Percentiles rank a stretch among this genome's conserved stretches.
Evolutionary conservation across 1,284 basidiomycete species (phyloP).

Genomic region (Trametes pubescens): DNA sequence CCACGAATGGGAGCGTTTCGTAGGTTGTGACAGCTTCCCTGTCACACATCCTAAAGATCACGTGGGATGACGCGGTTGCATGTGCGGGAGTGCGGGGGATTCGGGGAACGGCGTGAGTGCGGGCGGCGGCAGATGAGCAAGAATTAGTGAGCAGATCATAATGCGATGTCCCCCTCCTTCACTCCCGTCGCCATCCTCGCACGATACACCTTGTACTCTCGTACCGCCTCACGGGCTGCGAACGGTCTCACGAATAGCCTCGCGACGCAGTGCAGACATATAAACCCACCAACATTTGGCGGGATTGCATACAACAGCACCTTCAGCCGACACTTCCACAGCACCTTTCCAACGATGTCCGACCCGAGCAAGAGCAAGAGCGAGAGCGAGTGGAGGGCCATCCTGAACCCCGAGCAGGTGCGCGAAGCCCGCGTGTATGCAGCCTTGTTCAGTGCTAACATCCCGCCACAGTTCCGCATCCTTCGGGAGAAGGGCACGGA

Average conservation of each 20-base stretch:
- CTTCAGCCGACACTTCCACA: slow-evolving; percentile 16
- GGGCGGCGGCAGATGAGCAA: slow-evolving; percentile 14
- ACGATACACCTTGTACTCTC: slow-evolving; percentile 10
- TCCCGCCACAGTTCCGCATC: slow-evolving; percentile 74
- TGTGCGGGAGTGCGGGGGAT: background rate
- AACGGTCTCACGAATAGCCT: background rate
- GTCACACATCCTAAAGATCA: slow-evolving; percentile 12
- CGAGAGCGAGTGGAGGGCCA: slow-evolving; percentile 87
- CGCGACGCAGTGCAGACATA: background rate
- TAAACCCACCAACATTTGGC: background rate
- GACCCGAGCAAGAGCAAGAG: slow-evolving; percentile 55
- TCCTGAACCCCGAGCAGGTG: slow-evolving; percentile 87
- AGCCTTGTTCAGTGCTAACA: background rate
- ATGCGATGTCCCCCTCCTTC: slow-evolving; percentile 26
- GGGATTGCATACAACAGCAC: background rate
- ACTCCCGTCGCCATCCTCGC: slow-evolving; percentile 13
- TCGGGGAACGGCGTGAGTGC: slow-evolving; percentile 8
- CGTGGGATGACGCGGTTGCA: slow-evolving; percentile 22
- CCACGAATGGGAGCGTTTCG: background rate
- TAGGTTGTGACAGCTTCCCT: background rate
- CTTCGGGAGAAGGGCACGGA: slow-evolving; percentile 92
- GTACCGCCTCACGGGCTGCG: slow-evolving; percentile 10
- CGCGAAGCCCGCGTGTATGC: background rate
- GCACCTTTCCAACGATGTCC: slow-evolving; percentile 25
- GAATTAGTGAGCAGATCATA: slow-evolving; percentile 27